A percentile compares a stretch with the other conserved stretches of the same genome.
Evolutionary conservation across 495 filamentous ascomycete genomes (phyloP).

Genomic region (Talaromyces liani): DNA sequence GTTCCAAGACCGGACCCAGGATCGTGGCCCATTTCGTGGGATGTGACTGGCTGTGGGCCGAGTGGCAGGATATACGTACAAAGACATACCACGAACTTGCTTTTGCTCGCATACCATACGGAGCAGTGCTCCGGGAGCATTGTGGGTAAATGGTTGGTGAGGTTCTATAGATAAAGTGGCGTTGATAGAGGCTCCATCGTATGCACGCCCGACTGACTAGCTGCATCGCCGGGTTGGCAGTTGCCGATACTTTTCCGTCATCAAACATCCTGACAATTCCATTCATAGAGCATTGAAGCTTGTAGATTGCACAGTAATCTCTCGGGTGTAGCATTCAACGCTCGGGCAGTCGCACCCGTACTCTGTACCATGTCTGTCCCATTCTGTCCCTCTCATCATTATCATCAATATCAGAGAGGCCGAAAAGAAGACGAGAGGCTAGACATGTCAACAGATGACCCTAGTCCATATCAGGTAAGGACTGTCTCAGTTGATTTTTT

Average conservation of each 20-base stretch:
- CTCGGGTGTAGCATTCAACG: background rate
- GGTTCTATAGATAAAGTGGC: slow-evolving; percentile 3
- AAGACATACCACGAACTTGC: background rate
- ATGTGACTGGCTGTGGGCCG: background rate
- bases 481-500: background rate
- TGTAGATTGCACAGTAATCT: background rate
- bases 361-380: background rate
- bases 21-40: background rate
- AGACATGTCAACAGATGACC: background rate
- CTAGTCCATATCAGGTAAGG: background rate
- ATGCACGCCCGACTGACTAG: background rate
- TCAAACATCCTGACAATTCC: no score
- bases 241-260: background rate
- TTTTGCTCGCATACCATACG: background rate
- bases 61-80: background rate
- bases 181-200: slow-evolving; percentile 3
- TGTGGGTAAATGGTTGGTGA: background rate
- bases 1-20: background rate
- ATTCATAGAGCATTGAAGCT: background rate
- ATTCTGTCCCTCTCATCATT: background rate
- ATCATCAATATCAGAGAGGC: background rate
- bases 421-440: background rate
- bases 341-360: background rate
- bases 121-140: no score
- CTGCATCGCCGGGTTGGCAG: background rate